Base-by-base conservation (phyloP, 176 grass and related monocot species). In the Lolium rigidum region DNA sequence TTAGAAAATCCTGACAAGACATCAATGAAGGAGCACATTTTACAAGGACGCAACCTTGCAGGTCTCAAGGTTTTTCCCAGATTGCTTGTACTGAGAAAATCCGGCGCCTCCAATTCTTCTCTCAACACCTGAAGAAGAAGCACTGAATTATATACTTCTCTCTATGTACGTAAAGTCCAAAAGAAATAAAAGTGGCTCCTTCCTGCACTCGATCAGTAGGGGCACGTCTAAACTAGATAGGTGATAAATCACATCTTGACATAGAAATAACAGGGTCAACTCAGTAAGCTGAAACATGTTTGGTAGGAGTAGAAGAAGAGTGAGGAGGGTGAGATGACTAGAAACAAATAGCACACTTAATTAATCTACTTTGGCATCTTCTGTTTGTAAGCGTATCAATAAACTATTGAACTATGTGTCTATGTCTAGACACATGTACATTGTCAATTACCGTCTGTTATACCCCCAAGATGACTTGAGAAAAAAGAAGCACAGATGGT, bases 41-140 rank as follows among this genome's bases (percentile, higher is more conserved):
- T n/a, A 84, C 81, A 61, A 47, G 43, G 25, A 49, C 10, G 54
- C 76, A 65, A 95, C 93, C 88, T 92, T 92, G 84, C 89, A 86
- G 80, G 78, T 79, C 54, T 78, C 56, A 17, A 69, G 39, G 18
- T 82, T 65, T 73, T 90, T 93, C 35, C 11, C 37, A 84, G 62
- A 58, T 46, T 86, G 78, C 66, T 55, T 77, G 18, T 73, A 50
- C 39, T 80, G 85, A 69, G 76, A 81, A 57, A 90, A 85, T 76
- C 80, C 85, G 43, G 83, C 55, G 2, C 89, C 80, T 28, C 82
- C 68, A 9, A 89, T 84, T 86, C 87, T 91, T 73, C 92, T 96
- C 48, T 82, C 87, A 81, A 89, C 81, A 89, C 89, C 94, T 97
- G 76, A 48, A 37, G 65, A 59, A 54, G 9, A 89, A 48, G 49